These are phyloP conservation scores for Pichia sp. DNA, from an alignment of 1,139 yeast species.

Conservation along the genomic window DNA sequence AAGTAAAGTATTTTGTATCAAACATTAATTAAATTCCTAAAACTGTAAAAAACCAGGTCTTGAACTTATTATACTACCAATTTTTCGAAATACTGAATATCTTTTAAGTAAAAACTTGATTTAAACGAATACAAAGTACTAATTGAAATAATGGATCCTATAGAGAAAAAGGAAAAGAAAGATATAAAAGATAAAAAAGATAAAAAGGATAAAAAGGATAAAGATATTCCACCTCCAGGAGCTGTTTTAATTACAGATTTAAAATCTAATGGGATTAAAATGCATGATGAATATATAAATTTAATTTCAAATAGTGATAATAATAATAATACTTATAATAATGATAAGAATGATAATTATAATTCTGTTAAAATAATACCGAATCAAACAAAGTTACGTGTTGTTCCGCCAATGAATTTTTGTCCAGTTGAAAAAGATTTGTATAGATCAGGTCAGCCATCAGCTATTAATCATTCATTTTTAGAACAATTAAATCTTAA, in stretches of 20 bases:
- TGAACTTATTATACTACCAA: no score
- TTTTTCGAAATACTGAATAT: no score
- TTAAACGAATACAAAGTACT: not conserved
- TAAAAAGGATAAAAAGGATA: slow-evolving; percentile 9
- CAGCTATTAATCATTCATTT: slow-evolving; percentile 86
- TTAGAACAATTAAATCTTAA: slow-evolving; percentile 65
- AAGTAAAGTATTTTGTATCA: no score
- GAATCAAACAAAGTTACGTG: slow-evolving; percentile 46
- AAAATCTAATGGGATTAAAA: slow-evolving; percentile 5
- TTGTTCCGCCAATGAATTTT: slow-evolving; percentile 91
- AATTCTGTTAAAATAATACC: not conserved
- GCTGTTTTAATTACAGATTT: slow-evolving; percentile 28
- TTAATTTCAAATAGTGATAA: slow-evolving; percentile 10
- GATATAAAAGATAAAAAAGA: slow-evolving; percentile 13
- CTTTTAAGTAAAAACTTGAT: no score
- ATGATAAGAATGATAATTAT: slow-evolving; percentile 32
- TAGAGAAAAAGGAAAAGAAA: slow-evolving; percentile 16
- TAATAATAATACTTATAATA: slow-evolving; percentile 36
- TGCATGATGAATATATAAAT: no score
- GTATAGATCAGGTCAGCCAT: slow-evolving; percentile 93
- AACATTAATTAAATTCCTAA: no score
- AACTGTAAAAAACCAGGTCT: no score
- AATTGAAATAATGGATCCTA: not conserved
- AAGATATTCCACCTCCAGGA: slow-evolving; percentile 17
- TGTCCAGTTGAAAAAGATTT: slow-evolving; percentile 87